Base-by-base conservation (phyloP, 2,329 filamentous ascomycete genomes). In the Scorias spongiosa region DNA sequence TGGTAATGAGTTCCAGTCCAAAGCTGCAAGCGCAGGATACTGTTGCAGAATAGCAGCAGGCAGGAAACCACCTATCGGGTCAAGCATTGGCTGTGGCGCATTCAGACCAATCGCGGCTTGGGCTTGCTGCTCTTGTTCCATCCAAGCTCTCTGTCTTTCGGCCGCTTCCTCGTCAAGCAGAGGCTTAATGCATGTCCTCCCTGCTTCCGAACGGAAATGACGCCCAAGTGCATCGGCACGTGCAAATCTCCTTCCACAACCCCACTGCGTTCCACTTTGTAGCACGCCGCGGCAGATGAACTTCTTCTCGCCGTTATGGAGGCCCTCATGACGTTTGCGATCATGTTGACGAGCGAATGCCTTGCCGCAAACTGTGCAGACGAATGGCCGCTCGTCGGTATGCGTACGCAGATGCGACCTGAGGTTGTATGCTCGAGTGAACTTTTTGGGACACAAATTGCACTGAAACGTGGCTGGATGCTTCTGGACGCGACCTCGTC, bases 401-500 rank as follows among this genome's bases (percentile, higher is more conserved):
- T 98, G 91, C 0, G 91, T 98, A 40, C 91, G 83, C 47, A 96
- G 66, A 66, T 98, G 91, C 38, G 89, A 96, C 11, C 91, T 84
- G 44, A 98, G 68, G 57, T 98, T 98, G 66, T 98, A 98, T 0
- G 91, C 91, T 45, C 91, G 77, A 0, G 91, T 98, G 59, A 98
- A 98, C 12, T 86, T 79, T 64, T 98, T 98, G 0, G 91, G 88
- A 55, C 91, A 98, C 8, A 96, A 69, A 9, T 67, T 84, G 62
- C 91, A 98, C 59, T 96, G 88, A 65, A 96, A 98, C 0, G 88
- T 98, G 6, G 91, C 91, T 0, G 91, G 91, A 54, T 98, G 91
- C 59, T 98, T 98, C 62, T 98, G 91, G 1, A 86, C 80, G n/a
- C 91, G 80, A 60, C 91, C 93, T 5, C 77, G 60, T 18, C 38